Conservation (phyloP, 257 asterid genomes). For the Ehretia macrophylla region DNA sequence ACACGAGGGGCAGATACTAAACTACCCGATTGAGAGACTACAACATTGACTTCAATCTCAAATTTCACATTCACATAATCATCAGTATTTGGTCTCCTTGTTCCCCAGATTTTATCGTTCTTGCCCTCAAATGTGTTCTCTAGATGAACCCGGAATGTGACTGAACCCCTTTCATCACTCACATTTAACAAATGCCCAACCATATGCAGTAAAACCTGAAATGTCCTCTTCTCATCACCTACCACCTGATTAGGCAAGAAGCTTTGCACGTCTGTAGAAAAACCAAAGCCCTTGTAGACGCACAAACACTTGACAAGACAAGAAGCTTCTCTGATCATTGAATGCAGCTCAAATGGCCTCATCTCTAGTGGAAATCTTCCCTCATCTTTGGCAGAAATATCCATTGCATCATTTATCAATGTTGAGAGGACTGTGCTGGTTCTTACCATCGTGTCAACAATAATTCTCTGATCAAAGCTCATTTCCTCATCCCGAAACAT, state of each 20-base stretch:
- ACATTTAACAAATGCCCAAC: constrained; percentile 40
- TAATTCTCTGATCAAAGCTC: constrained; percentile 33
- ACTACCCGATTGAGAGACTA: constrained; percentile 27
- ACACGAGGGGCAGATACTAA: constrained; percentile 23
- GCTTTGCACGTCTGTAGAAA: constrained; percentile 28
- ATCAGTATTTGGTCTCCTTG: constrained; percentile 31
- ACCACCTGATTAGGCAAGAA: constrained; percentile 39
- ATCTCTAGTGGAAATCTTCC: constrained; percentile 39
- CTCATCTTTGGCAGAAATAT: constrained; percentile 43
- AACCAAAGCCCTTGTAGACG: constrained; percentile 31
- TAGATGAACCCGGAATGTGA: constrained; percentile 29
- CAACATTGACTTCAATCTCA: constrained; percentile 35
- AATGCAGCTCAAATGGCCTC: constrained; percentile 33
- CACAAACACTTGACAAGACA: constrained; percentile 39
- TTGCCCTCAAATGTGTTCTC: constrained; percentile 28
- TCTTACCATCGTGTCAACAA: constrained; percentile 32
- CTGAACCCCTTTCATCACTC: constrained; percentile 30
- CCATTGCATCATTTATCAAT: constrained; percentile 38
- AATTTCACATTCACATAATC: constrained; percentile 30
- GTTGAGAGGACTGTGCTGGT: constrained; percentile 36
- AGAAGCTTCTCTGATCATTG: constrained; percentile 35
- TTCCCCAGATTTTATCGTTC: constrained; percentile 24
- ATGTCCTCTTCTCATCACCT: constrained; percentile 43
- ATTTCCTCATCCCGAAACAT: constrained; percentile 24
- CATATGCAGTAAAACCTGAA: constrained; percentile 46